phyloP scores from a whole-genome alignment of 441 rosid species.

The Populus hybrid region DNA sequence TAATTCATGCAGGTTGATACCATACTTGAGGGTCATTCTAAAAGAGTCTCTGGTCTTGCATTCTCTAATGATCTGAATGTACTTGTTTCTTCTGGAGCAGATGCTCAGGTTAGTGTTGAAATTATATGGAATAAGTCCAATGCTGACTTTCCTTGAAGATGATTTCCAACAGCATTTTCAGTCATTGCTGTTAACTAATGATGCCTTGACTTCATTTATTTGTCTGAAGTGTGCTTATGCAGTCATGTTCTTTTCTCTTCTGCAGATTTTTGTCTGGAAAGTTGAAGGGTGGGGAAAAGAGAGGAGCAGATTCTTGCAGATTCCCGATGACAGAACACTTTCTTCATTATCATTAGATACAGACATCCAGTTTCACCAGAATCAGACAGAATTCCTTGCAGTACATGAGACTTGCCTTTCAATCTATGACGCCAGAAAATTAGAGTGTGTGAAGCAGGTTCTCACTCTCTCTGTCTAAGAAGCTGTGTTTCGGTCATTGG shows the following conservation, averaged over 20 bases:
- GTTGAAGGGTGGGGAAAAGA: constrained; percentile 45
- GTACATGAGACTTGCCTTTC: constrained; percentile 43
- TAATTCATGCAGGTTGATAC: constrained; percentile 33
- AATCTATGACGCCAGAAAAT: constrained; percentile 38
- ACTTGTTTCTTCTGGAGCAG: constrained; percentile 60
- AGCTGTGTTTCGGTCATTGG: not conserved
- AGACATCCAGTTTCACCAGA: constrained; percentile 48
- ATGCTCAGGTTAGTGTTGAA: constrained; percentile 44
- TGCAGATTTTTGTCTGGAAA: constrained; percentile 47
- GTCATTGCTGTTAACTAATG: not conserved
- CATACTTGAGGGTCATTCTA: constrained; percentile 54
- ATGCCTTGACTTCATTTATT: not conserved
- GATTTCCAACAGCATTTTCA: not conserved
- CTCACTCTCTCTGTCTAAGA: not conserved
- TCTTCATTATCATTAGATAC: constrained; percentile 28
- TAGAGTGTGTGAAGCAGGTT: constrained; percentile 49
- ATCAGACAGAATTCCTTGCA: constrained; percentile 47
- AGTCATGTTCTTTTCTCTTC: constrained; percentile 4
- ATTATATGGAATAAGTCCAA: not conserved
- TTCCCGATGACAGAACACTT: constrained; percentile 27
- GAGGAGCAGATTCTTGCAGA: constrained; percentile 31
- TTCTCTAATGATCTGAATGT: constrained; percentile 43
- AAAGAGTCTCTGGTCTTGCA: constrained; percentile 49
- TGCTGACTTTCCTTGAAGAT: not conserved
- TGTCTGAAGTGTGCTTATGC: not conserved